Base-by-base conservation (phyloP, 805 yeast genomes). In the Candida ficus region DNA sequence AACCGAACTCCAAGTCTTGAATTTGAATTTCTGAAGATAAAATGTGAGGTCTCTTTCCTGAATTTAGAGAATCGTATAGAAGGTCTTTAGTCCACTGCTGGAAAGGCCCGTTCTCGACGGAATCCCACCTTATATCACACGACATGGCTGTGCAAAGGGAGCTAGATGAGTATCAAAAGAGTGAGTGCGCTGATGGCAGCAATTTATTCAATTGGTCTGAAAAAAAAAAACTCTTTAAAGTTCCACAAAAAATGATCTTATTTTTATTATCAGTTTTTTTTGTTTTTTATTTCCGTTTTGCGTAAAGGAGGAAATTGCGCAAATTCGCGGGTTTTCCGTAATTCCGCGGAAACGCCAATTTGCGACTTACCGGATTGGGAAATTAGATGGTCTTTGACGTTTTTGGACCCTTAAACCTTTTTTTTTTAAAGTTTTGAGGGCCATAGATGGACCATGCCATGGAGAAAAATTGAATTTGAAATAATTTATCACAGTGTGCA, bases 111-210 rank as follows among this genome's bases (percentile, higher is more conserved):
- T 79, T 71, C 48, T 85, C 87, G 30, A 86, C 69, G 8, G 85
- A 71, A 45, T 75, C 72, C 95, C 95, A 86, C 60, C 81, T 76
- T 47, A 85, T 80, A 45, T 80, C 75, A 54, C 87, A 84, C 7
- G 93, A 83, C 95, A 85, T 85, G 33, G 10, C 4, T 22, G 12
- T 20, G 30, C 16, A 16, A 16, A 9, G 8, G 12, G 17, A n/a
- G n/a, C n/a, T n/a, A n/a, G n/a, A n/a, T n/a, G n/a, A n/a, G n/a
- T n/a, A n/a, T n/a, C n/a, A n/a, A n/a, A n/a, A n/a, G n/a, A 21
- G 23, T 21, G 23, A 21, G 23, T 21, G 23, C 23, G 23, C 23
- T 21, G 23, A 21, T 21, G 23, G 9, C 23, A 21, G 29, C n/a
- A n/a, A n/a, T n/a, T n/a, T n/a, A n/a, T n/a, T n/a, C n/a, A n/a